A percentile compares a stretch with the other conserved stretches of the same genome.
These are phyloP conservation scores for Hypoxylon sp. DNA, from an alignment of 2,329 filamentous ascomycete genomes.

Conservation along the genomic window DNA sequence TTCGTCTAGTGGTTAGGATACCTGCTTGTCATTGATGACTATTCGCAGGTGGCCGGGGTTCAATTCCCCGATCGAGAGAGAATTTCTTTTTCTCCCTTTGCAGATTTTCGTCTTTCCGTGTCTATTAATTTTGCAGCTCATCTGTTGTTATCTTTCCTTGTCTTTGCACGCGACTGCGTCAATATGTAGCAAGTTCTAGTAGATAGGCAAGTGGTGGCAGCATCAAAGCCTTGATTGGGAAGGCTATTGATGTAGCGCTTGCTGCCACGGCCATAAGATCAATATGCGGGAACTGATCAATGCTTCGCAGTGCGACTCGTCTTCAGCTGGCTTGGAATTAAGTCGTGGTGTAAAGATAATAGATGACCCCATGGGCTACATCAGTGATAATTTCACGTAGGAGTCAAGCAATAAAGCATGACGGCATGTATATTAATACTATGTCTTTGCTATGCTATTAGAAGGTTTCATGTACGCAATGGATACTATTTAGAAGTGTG, in stretches of 20 bases:
- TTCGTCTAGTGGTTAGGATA: conserved; percentile 41
- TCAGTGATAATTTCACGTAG: not conserved
- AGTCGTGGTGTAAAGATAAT: too few relatives aligned
- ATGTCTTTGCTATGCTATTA: not conserved
- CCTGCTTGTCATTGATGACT: conserved; percentile 32
- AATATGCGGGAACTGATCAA: not conserved
- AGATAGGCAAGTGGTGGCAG: not conserved
- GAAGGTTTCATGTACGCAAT: too few relatives aligned
- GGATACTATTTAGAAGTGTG: too few relatives aligned
- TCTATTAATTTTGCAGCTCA: too few relatives aligned
- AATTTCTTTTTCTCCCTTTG: not conserved
- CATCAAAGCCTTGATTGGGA: not conserved
- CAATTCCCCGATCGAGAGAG: conserved; percentile 53
- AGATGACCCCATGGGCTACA: not conserved
- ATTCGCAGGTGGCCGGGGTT: conserved; percentile 50
- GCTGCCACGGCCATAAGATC: not conserved
- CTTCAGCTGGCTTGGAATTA: too few relatives aligned
- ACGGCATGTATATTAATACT: not conserved
- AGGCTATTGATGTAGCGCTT: not conserved
- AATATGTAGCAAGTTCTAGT: too few relatives aligned
- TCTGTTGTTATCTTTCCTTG: too few relatives aligned
- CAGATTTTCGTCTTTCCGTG: not conserved
- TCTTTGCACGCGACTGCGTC: too few relatives aligned
- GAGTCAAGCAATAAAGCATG: not conserved
- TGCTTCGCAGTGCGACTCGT: too few relatives aligned